A percentile compares a stretch with the other conserved stretches of the same genome.
These are phyloP conservation scores for Macrocybe gigantea DNA, from an alignment of 768 basidiomycete genomes.

Conservation along the genomic window DNA sequence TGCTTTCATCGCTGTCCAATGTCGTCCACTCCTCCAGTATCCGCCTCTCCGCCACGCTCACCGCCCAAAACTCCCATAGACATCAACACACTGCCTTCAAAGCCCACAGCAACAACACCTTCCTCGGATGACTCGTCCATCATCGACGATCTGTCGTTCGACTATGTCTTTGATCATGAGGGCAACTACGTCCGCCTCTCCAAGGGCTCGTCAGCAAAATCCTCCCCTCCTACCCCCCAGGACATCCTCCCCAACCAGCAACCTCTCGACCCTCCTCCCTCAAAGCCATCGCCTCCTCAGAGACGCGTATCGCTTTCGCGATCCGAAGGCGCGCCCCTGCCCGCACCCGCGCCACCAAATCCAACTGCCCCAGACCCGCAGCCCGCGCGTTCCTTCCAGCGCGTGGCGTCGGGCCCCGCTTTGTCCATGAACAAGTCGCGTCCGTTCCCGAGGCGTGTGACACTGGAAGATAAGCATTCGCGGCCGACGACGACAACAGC, in stretches of 20 bases:
- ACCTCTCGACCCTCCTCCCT: conserved; percentile 30
- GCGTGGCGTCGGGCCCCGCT: conserved; percentile 61
- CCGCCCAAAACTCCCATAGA: conserved; percentile 37
- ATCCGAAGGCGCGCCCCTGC: conserved; percentile 58
- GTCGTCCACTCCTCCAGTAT: conserved; percentile 10
- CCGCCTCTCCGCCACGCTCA: conserved; percentile 16
- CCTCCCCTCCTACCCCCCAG: conserved; percentile 40
- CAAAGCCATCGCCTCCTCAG: conserved; percentile 31
- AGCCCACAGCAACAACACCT: conserved; percentile 24
- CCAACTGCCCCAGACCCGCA: conserved; percentile 18
- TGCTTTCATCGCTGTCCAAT: conserved; percentile 25
- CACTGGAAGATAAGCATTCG: conserved; percentile 28
- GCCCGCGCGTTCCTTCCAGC: conserved; percentile 52
- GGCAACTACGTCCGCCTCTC: conserved; percentile 54
- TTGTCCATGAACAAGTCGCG: conserved; percentile 28
- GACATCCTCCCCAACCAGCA: conserved; percentile 28
- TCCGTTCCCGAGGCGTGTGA: conserved; percentile 31
- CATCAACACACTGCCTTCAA: conserved; percentile 12
- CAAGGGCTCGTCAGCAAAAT: conserved; percentile 43
- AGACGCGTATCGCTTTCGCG: conserved; percentile 52
- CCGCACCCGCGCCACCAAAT: conserved; percentile 24
- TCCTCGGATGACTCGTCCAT: conserved; percentile 55
- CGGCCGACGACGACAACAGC: not conserved
- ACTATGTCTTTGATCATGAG: conserved; percentile 50
- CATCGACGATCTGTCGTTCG: conserved; percentile 62